A percentile compares a stretch with the other conserved stretches of the same genome.
Conservation (phyloP, 2,329 filamentous ascomycete genomes). For the Cordyceps militaris region DNA sequence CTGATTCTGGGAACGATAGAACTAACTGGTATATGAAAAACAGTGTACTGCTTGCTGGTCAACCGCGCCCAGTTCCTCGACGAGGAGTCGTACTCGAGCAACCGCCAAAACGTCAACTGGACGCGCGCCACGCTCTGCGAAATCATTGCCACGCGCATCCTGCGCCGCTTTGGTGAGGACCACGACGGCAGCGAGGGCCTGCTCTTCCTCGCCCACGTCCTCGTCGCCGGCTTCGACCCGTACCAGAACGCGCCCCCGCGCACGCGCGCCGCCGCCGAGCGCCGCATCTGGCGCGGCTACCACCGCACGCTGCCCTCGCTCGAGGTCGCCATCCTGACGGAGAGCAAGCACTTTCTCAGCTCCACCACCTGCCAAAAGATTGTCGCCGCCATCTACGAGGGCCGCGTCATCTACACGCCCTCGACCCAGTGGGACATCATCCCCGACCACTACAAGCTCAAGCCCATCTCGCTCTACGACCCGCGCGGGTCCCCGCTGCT, state of each 20-base stretch:
- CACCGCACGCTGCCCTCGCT: conserved; percentile 64
- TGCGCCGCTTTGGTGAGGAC: conserved; percentile 73
- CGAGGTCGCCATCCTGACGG: conserved; percentile 75
- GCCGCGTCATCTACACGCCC: conserved; percentile 74
- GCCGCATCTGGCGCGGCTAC: conserved; percentile 40
- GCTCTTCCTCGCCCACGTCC: conserved; percentile 67
- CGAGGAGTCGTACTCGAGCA: conserved; percentile 67
- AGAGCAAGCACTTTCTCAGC: conserved; percentile 71
- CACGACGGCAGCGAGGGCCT: conserved; percentile 64
- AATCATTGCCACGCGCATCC: conserved; percentile 68
- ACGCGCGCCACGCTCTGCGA: conserved; percentile 75
- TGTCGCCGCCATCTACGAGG: conserved; percentile 74
- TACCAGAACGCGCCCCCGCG: conserved; percentile 74
- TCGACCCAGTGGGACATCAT: conserved; percentile 77
- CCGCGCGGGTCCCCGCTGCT: conserved; percentile 67
- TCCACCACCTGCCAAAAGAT: conserved; percentile 75
- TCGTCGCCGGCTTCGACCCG: conserved; percentile 77
- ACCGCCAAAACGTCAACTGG: conserved; percentile 74
- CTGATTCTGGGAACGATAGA: background rate
- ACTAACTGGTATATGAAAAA: background rate
- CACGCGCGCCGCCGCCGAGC: conserved; percentile 51
- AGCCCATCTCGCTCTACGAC: conserved; percentile 74
- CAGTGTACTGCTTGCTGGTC: conserved; percentile 76
- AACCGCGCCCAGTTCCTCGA: conserved; percentile 74
- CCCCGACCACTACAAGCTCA: conserved; percentile 78